Evolutionary conservation across 768 basidiomycete species (phyloP).

Genomic region (Rhizopogon sp.): DNA sequence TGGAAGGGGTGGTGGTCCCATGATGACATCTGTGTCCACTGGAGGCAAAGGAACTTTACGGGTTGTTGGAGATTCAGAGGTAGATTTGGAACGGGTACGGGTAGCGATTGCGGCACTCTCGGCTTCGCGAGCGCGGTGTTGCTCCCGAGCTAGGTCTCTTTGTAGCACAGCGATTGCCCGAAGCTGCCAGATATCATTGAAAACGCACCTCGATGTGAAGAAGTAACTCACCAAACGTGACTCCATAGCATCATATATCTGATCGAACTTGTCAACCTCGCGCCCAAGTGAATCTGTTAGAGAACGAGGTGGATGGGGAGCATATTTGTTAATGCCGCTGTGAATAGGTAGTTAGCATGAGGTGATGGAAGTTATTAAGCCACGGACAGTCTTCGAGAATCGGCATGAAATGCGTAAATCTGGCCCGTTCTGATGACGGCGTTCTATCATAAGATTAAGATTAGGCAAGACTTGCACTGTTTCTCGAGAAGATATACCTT

Average conservation of each 20-base stretch:
- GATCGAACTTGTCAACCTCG: slow-evolving; percentile 77
- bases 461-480: neutral
- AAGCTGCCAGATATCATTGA: slow-evolving; percentile 37
- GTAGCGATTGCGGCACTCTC: slow-evolving; percentile 38
- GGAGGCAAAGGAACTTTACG: slow-evolving; percentile 20
- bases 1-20: slow-evolving; percentile 25
- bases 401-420: slow-evolving; percentile 64
- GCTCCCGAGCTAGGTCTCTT: slow-evolving; percentile 61
- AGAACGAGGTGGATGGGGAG: slow-evolving; percentile 58
- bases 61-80: slow-evolving; percentile 20
- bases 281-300: slow-evolving; percentile 61
- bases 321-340: slow-evolving; percentile 56
- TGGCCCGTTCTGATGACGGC: slow-evolving; percentile 69
- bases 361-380: neutral
- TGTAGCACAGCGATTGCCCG: slow-evolving; percentile 69
- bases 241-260: slow-evolving; percentile 75
- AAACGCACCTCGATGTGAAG: neutral
- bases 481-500: slow-evolving; percentile 35
- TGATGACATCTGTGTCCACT: slow-evolving; percentile 13
- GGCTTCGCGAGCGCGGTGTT: slow-evolving; percentile 44
- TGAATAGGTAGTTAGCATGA: neutral
- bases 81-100: slow-evolving; percentile 15
- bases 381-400: slow-evolving; percentile 55
- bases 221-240: slow-evolving; percentile 51
- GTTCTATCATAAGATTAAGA: slow-evolving; percentile 32